These are phyloP conservation scores for Picea abies DNA, from an alignment of 83 land plant species.

Conservation along the genomic window DNA sequence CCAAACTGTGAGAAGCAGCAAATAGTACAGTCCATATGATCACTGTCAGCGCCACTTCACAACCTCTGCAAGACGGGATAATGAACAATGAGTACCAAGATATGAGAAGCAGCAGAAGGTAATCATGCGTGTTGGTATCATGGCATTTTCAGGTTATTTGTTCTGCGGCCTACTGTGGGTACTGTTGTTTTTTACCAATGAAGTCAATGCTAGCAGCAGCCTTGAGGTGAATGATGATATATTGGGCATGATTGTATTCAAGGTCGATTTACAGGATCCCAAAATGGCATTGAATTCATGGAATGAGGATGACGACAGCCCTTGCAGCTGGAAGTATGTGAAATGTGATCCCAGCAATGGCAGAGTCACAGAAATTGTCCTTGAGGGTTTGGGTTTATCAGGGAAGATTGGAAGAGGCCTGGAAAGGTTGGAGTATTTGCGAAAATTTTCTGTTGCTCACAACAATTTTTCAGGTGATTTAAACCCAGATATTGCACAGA, in stretches of 20 bases:
- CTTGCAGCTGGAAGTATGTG: constrained; percentile 79
- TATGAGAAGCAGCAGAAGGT: too few relatives aligned
- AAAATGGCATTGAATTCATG: constrained; percentile 54
- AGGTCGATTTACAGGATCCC: constrained; percentile 83
- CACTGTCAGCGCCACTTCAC: too few relatives aligned
- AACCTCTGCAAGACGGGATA: too few relatives aligned
- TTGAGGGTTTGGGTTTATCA: constrained; percentile 66
- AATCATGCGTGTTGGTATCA: too few relatives aligned
- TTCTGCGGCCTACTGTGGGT: background rate
- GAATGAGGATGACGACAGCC: constrained; percentile 79
- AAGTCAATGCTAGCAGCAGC: background rate
- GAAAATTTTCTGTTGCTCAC: constrained; percentile 49
- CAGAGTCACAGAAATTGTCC: constrained; percentile 59
- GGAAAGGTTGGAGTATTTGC: constrained; percentile 56
- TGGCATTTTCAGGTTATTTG: too few relatives aligned
- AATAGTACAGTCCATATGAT: too few relatives aligned
- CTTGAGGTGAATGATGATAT: constrained; percentile 79
- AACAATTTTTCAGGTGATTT: constrained; percentile 77
- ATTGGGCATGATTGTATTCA: constrained; percentile 87
- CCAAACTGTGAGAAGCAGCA: too few relatives aligned
- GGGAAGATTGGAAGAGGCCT: constrained; percentile 77
- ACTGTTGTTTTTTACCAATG: background rate
- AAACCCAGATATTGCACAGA: constrained; percentile 37
- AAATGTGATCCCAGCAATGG: constrained; percentile 50
- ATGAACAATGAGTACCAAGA: too few relatives aligned